These are phyloP conservation scores for Wickerhamomyces canadensis DNA, from an alignment of 805 yeast species.

Conservation along the genomic window DNA sequence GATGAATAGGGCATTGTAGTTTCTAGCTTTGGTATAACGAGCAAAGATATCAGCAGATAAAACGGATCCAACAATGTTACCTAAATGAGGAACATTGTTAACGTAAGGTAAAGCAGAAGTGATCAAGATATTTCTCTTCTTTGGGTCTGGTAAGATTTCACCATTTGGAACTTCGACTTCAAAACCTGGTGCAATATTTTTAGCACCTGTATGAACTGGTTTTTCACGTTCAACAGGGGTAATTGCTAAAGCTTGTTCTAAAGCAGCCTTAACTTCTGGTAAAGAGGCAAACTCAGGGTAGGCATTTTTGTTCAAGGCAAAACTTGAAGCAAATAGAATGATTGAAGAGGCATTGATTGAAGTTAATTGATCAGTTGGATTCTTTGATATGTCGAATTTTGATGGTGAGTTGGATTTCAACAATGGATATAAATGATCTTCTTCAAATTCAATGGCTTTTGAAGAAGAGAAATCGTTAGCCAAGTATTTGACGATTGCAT, in stretches of 20 bases:
- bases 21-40: conserved; percentile 83
- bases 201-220: conserved; percentile 37
- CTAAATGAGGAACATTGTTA: conserved; percentile 96
- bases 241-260: conserved; percentile 39
- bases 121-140: conserved; percentile 71
- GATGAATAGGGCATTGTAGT: conserved; percentile 76
- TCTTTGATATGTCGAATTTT: conserved; percentile 9
- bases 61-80: conserved; percentile 94
- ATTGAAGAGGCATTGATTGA: conserved; percentile 45
- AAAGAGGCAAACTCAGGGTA: conserved; percentile 24
- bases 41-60: conserved; percentile 91
- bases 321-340: conserved; percentile 54
- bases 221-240: conserved; percentile 38
- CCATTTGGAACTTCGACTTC: conserved; percentile 21
- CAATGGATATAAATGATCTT: conserved; percentile 36
- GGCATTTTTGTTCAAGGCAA: conserved; percentile 31
- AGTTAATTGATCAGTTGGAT: conserved; percentile 23
- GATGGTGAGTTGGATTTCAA: conserved; percentile 29
- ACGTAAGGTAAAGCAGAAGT: conserved; percentile 98
- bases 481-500: conserved; percentile 64
- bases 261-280: conserved; percentile 37
- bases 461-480: conserved; percentile 40
- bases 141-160: conserved; percentile 54
- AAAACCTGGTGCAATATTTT: conserved; percentile 23
- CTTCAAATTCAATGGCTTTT: conserved; percentile 36